Evolutionary conservation across 352 stramenopile genomes (phyloP).

Genomic region (Globisporangium emineosum): DNA sequence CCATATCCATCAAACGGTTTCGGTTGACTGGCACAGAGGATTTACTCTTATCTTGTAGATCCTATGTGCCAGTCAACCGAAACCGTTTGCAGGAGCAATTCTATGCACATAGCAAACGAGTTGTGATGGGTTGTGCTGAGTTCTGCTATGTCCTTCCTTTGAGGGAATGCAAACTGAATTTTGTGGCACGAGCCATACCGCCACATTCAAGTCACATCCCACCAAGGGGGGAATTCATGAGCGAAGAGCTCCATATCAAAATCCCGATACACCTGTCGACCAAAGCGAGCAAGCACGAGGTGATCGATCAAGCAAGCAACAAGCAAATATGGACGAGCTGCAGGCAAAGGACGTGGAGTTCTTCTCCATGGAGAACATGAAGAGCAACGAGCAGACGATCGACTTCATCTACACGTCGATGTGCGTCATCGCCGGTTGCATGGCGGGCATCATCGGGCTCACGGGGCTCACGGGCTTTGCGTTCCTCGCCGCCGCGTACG

Average conservation of each 20-base stretch:
- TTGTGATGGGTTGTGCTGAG: background rate
- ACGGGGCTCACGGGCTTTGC: slow-evolving; percentile 72
- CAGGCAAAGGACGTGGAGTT: slow-evolving; percentile 79
- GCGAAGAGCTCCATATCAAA: slow-evolving; percentile 1
- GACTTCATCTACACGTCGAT: slow-evolving; percentile 84
- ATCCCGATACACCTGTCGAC: background rate
- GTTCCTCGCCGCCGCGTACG: slow-evolving; percentile 63
- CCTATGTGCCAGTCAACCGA: too few relatives aligned
- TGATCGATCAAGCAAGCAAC: background rate
- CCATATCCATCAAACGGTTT: too few relatives aligned
- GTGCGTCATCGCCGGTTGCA: slow-evolving; percentile 79
- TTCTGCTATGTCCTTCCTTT: background rate
- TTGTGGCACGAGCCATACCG: background rate
- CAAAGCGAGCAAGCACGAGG: background rate
- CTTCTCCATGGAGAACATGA: slow-evolving; percentile 87
- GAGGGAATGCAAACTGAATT: background rate
- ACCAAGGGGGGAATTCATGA: background rate
- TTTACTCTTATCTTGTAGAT: too few relatives aligned
- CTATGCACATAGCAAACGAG: background rate
- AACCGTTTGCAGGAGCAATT: too few relatives aligned
- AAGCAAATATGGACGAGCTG: slow-evolving; percentile 49
- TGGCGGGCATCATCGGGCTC: slow-evolving; percentile 76
- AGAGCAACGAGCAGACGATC: slow-evolving; percentile 73
- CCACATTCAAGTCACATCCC: background rate
- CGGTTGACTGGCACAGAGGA: too few relatives aligned